Percentiles rank a stretch among this genome's conserved stretches.
Evolutionary conservation across 768 basidiomycete genomes (phyloP).

Genomic region (Suillus clintonianus): DNA sequence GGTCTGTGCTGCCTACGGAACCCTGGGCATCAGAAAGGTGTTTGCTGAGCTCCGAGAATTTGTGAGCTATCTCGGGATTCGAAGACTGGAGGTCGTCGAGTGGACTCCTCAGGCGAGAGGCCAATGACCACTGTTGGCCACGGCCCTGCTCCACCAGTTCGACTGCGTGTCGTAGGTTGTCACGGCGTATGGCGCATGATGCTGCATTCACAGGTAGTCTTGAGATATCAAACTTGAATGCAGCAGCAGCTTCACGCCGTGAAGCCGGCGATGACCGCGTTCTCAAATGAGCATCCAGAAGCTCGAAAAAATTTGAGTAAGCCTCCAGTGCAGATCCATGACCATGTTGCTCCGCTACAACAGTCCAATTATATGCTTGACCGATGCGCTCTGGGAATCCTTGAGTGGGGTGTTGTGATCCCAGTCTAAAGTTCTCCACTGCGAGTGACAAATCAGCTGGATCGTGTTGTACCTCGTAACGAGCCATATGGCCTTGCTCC

Average conservation of each 20-base stretch:
- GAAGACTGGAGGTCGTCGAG: no score
- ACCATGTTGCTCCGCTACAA: neutral
- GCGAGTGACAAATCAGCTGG: neutral
- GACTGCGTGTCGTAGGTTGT: no score
- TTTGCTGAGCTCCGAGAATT: no score
- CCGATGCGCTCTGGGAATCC: neutral
- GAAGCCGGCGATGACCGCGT: neutral
- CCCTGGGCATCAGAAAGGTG: no score
- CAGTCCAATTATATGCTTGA: fast-evolving
- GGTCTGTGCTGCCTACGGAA: no score
- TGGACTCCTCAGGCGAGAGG: no score
- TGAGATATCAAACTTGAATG: neutral
- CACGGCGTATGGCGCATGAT: conserved; percentile 13
- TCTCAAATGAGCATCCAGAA: neutral
- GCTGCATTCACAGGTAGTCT: conserved; percentile 3
- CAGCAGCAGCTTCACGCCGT: neutral
- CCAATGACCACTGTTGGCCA: no score
- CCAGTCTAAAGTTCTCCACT: neutral
- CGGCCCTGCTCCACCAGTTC: no score
- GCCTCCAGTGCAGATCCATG: conserved; percentile 4
- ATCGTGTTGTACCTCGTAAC: neutral
- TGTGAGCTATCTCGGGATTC: no score
- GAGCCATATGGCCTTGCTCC: neutral
- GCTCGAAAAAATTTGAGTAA: neutral
- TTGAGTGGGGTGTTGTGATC: neutral